Base-by-base conservation (phyloP, 2,329 filamentous ascomycete species). In the Aspergillus fijiensis region DNA sequence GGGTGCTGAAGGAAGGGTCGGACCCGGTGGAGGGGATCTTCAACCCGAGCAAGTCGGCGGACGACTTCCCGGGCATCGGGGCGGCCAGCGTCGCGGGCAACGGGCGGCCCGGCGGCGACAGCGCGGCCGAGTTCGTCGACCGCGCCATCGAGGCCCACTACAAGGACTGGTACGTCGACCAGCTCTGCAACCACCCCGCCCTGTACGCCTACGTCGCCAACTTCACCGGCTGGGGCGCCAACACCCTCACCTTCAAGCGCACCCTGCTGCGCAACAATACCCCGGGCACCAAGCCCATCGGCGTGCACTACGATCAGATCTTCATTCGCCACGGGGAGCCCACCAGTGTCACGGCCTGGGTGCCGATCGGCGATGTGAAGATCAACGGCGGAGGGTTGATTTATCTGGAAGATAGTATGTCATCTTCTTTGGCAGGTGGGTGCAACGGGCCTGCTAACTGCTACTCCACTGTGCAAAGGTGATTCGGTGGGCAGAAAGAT, bases 221-320 rank as follows among this genome's bases (percentile, higher is more conserved):
- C 4, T 77, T 87, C 50, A 84, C 81, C 0, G 82, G 81, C 1
- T 87, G 85, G 85, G 81, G 77, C 0, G 76, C 81, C 0, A 68
- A 79, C 48, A 83, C 81, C 0, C 68, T 84, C 3, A 73, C 66
- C 5, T 72, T 84, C 3, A 72, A 77, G 7, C 73, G 84, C 33
- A 84, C 82, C 1, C 68, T 86, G 11, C 69, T 87, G 55, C 73
- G 84, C 42, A 86, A 86, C 63, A 86, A 85, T 63, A 82, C 81
- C 0, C 84, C 84, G 0, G 79, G 79, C 0, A 84, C 82, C 52
- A 82, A 83, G 63, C 82, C 84, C 0, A 86, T 85, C 61, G 84
- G 84, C 0, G 84, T 87, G 3, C 84, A 87, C 61, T 86, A 86
- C 64, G 84, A 87, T 65, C 83, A 86, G 71, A 85, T 82, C 23